Conservation (phyloP, 495 filamentous ascomycete genomes). For the Penicillium macrosclerotiorum region DNA sequence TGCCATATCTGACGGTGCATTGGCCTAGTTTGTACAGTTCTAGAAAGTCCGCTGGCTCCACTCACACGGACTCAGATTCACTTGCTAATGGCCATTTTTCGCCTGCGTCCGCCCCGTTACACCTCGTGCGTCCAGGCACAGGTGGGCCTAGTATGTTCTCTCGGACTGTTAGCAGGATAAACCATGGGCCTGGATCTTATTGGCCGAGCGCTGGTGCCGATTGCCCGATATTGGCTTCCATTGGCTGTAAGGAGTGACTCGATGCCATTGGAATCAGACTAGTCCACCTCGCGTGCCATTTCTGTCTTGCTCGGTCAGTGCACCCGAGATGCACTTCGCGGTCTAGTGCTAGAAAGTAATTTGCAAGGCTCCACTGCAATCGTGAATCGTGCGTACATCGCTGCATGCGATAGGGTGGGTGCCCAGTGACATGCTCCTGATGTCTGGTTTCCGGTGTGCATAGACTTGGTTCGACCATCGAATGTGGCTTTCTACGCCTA, state of each 20-base stretch:
- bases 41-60: too few species aligned
- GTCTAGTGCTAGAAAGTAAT: conserved; percentile 8
- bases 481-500: conserved; percentile 4
- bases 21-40: not conserved
- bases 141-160: too few species aligned
- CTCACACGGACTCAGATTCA: too few species aligned
- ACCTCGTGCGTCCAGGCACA: too few species aligned
- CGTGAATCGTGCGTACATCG: conserved; percentile 9
- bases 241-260: not conserved
- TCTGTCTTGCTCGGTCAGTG: conserved; percentile 4
- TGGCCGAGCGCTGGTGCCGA: too few species aligned
- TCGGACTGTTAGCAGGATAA: too few species aligned
- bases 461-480: not conserved
- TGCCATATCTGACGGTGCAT: too few species aligned
- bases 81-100: too few species aligned
- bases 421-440: not conserved
- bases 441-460: not conserved
- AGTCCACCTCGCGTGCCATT: not conserved
- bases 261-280: not conserved
- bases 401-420: conserved; percentile 11
- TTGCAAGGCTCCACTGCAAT: conserved; percentile 8
- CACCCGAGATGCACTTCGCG: conserved; percentile 3
- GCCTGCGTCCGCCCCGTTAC: too few species aligned
- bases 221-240: too few species aligned
- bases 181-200: too few species aligned